These are phyloP conservation scores for Viola odorata DNA, from an alignment of 345 rosid genomes.

Conservation along the genomic window DNA sequence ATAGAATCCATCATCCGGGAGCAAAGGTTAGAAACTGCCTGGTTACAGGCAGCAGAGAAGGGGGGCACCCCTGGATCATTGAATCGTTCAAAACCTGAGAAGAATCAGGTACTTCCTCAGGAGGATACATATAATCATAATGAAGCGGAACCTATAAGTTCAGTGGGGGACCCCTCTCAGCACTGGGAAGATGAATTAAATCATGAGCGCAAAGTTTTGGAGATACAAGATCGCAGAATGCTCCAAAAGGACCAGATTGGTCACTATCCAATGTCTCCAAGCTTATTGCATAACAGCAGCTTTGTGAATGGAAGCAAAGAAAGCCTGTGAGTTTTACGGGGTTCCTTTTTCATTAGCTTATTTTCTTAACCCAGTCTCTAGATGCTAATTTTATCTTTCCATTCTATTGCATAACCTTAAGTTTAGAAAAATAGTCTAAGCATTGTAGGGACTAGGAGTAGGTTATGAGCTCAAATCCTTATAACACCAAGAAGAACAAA, in stretches of 20 bases:
- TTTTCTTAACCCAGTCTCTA: not conserved
- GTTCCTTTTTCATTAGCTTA: not conserved
- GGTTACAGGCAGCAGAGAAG: conserved; percentile 91
- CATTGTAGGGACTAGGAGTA: too few species aligned
- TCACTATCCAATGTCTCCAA: conserved; percentile 69
- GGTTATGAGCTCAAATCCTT: too few species aligned
- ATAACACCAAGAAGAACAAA: too few species aligned
- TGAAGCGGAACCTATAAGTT: conserved; percentile 39
- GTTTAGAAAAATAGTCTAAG: too few species aligned
- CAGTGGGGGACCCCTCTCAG: conserved; percentile 49
- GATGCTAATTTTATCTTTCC: too few species aligned
- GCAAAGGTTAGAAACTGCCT: conserved; percentile 91
- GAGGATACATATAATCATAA: conserved; percentile 49
- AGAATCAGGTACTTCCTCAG: conserved; percentile 85
- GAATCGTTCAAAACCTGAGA: conserved; percentile 63
- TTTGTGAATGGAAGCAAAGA: conserved; percentile 55
- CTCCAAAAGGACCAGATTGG: conserved; percentile 47
- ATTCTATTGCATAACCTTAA: too few species aligned
- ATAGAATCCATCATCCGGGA: conserved; percentile 92
- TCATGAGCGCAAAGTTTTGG: conserved; percentile 62
- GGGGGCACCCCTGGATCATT: conserved; percentile 71
- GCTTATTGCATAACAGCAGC: conserved; percentile 63
- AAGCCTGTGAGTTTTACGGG: conserved; percentile 54
- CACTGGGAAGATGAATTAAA: conserved; percentile 67
- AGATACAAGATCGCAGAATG: conserved; percentile 44